Percentiles rank a stretch among this genome's conserved stretches.
phyloP scores from a whole-genome alignment of 2,329 filamentous ascomycete species.

The Epicoccum sorghinum region DNA sequence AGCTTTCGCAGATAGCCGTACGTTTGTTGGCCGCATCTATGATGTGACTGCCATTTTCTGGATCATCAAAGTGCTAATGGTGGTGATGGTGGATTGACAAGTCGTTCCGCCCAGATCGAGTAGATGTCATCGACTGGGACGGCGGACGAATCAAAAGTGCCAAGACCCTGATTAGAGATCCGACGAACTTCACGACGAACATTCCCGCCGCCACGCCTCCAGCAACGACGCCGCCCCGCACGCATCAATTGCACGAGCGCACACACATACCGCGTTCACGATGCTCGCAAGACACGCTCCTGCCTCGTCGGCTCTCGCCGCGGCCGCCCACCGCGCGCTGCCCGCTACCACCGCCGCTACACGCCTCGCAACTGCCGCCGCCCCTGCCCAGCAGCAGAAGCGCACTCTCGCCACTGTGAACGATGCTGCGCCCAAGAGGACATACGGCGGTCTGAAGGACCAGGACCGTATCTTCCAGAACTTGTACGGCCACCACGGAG shows the following conservation, averaged over 20 bases:
- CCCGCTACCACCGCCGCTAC: constrained; percentile 48
- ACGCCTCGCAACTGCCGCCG: constrained; percentile 50
- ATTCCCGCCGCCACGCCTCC: constrained; percentile 32
- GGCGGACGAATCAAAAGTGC: constrained; percentile 15
- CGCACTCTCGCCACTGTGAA: constrained; percentile 71
- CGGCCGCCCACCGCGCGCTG: constrained; percentile 50
- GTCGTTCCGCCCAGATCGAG: constrained; percentile 11
- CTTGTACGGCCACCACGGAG: constrained; percentile 89
- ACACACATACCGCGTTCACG: constrained; percentile 31
- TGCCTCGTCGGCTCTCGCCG: constrained; percentile 47
- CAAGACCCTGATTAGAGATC: constrained; percentile 20
- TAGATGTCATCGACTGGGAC: constrained; percentile 14
- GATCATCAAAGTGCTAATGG: not conserved
- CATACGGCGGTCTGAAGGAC: constrained; percentile 87
- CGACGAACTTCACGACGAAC: constrained; percentile 32
- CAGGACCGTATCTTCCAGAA: constrained; percentile 99
- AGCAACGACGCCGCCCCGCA: constrained; percentile 38
- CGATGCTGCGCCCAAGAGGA: constrained; percentile 62
- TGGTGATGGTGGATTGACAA: constrained; percentile 7
- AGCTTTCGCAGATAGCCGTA: too few relatives aligned
- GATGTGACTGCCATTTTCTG: too few relatives aligned
- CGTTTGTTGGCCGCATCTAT: too few relatives aligned
- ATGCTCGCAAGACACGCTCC: constrained; percentile 53
- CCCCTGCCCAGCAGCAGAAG: constrained; percentile 55
- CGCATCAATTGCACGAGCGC: constrained; percentile 48